A percentile compares a stretch with the other conserved stretches of the same genome.
These are phyloP conservation scores for Tuber borchii DNA, from an alignment of 495 filamentous ascomycete species.

Conservation along the genomic window DNA sequence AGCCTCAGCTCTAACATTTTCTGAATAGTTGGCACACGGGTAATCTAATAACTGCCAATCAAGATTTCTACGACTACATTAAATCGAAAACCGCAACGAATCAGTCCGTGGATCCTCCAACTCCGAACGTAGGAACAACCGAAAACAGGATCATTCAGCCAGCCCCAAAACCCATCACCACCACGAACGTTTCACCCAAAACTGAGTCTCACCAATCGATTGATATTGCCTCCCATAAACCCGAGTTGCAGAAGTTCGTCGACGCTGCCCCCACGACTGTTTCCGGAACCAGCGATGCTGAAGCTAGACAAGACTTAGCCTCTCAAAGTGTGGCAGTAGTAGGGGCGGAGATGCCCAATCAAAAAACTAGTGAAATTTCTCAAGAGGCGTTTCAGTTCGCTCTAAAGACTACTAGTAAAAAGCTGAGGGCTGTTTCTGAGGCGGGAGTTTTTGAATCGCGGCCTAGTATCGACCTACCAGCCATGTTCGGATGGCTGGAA, in stretches of 20 bases:
- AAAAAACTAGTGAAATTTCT: neutral
- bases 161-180: neutral
- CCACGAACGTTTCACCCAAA: neutral
- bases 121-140: neutral
- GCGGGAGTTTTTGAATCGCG: neutral
- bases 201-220: neutral
- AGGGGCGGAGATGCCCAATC: neutral
- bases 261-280: neutral
- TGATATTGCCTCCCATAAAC: neutral
- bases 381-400: neutral
- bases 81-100: constrained; percentile 7
- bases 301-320: neutral
- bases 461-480: neutral
- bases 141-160: neutral
- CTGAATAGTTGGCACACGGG: constrained; percentile 22
- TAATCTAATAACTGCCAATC: constrained; percentile 19
- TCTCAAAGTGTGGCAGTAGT: neutral
- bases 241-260: neutral
- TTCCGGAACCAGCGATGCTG: neutral
- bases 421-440: neutral
- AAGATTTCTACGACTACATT: constrained; percentile 20
- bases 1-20: constrained; percentile 1
- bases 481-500: neutral
- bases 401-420: neutral
- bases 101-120: neutral